phyloP scores from a whole-genome alignment of 805 yeast genomes.

The Wickerhamomyces mucosus region DNA sequence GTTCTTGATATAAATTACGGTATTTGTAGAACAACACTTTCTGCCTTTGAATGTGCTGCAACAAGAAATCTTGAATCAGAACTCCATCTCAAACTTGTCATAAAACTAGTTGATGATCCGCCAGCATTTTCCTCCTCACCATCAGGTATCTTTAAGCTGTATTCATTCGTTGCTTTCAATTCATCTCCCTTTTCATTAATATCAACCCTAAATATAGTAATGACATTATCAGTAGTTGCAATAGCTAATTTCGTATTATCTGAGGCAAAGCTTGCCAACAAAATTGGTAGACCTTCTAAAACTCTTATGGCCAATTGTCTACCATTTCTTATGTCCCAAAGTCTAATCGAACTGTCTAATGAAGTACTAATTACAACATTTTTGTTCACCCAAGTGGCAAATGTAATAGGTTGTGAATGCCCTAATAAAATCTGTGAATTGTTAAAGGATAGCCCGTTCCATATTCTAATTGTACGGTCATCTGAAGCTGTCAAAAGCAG shows the following conservation, averaged over 20 bases:
- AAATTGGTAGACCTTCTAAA: constrained; percentile 45
- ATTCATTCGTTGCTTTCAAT: constrained; percentile 15
- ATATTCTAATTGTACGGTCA: constrained; percentile 62
- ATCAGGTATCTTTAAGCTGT: constrained; percentile 5
- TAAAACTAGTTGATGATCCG: constrained; percentile 13
- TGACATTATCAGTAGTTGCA: constrained; percentile 57
- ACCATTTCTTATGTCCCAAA: constrained; percentile 55
- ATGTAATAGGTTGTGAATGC: constrained; percentile 50
- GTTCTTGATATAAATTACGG: too few relatives aligned
- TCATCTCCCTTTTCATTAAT: constrained; percentile 6
- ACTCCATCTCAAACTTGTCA: constrained; percentile 28
- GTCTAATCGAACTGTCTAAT: constrained; percentile 57
- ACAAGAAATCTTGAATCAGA: constrained; percentile 18
- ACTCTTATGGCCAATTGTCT: constrained; percentile 26
- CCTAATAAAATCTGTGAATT: constrained; percentile 39
- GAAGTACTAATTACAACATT: constrained; percentile 43
- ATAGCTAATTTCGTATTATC: constrained; percentile 41
- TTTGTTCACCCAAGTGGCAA: constrained; percentile 44
- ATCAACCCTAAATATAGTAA: constrained; percentile 41
- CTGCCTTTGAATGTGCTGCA: constrained; percentile 23
- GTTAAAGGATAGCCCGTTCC: constrained; percentile 59
- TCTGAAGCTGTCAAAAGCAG: constrained; percentile 70
- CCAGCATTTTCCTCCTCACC: background rate
- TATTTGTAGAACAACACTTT: constrained; percentile 14
- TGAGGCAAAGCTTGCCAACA: constrained; percentile 43